Evolutionary conservation across 148 eudicot genomes (phyloP), one percentile per base, ranked within the genome.

Genomic region (Pouteria glomerata): DNA sequence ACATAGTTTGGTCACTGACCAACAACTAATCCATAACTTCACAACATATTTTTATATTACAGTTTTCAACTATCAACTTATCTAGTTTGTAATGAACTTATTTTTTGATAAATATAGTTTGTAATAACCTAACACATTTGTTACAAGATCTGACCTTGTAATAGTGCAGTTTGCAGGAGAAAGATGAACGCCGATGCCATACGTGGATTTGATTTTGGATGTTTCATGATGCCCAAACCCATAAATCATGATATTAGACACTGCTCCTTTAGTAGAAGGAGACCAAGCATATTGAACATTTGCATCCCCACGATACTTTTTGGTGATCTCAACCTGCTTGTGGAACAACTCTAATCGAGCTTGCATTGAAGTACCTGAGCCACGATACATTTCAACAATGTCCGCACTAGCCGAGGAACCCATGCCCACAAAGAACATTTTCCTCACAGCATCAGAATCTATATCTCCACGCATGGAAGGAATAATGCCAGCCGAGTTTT

Each of bases 271-370:
- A 2, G 88, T 72, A 71, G 89, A 83, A 21, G 96, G 79, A 77
- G 92, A 85, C 99, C 99, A 95, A 52, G 97, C 99, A 83, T 86
- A 87, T 42, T 68, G 74, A 71, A 90, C 84, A 83, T 92, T 92
- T 47, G 97, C 87, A 79, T 81, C 69, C 8, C 96, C 92, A 35
- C 96, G 90, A 55, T 56, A 76, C 52, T 75, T 88, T 60, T 72
- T 64, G 3, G 94, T 90, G 21, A 96, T 83, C 73, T 96, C 94
- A 51, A 75, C 73, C 83, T 96, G 99, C 79, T 90, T 91, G 81
- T 77, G 55, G 55, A 96, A 96, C 74, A 92, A 74, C 74, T 96
- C 99, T 34, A 69, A 63, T 48, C 87, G 86, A 73, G 82, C 85
- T 78, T 85, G 81, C 76, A 76, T 63, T 23, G 67, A n/a, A 57